phyloP scores from a whole-genome alignment of 306 rosid species.

The Prunus mume region DNA sequence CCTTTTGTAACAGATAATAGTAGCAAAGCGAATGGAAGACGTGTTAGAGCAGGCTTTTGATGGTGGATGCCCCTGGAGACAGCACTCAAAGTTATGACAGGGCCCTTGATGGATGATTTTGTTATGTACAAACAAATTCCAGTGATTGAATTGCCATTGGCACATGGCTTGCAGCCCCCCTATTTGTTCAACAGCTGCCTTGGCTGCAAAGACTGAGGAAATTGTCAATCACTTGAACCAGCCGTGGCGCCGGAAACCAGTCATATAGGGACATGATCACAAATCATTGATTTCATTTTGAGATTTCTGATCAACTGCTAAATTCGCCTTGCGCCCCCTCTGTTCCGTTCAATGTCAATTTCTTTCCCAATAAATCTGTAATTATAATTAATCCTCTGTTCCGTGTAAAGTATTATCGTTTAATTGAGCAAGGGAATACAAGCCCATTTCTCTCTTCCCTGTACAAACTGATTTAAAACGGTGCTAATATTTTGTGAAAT shows the following conservation, averaged over 20 bases:
- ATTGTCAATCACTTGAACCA: not conserved
- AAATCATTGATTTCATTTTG: not conserved
- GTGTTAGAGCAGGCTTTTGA: constrained; percentile 79
- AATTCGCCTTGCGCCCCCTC: not conserved
- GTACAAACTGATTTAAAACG: not conserved
- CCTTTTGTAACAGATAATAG: constrained; percentile 46
- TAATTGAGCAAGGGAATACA: constrained; percentile 17
- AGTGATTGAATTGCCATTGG: constrained; percentile 1
- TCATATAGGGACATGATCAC: not conserved
- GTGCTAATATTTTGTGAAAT: not conserved
- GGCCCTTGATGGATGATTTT: constrained; percentile 9
- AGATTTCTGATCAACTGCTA: constrained; percentile 15
- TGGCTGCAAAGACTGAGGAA: constrained; percentile 1
- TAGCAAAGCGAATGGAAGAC: constrained; percentile 77
- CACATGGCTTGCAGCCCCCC: not conserved
- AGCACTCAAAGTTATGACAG: constrained; percentile 58
- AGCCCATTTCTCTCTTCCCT: not conserved
- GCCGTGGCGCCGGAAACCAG: not conserved
- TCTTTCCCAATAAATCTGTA: not conserved
- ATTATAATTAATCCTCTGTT: constrained; percentile 8
- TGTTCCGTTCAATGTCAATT: not conserved
- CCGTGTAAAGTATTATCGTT: constrained; percentile 27
- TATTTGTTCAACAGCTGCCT: constrained; percentile 7
- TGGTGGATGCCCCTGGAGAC: constrained; percentile 84
- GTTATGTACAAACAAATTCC: not conserved